Evolutionary conservation across 495 filamentous ascomycete species (phyloP).

Genomic region (Podospora appendiculata): DNA sequence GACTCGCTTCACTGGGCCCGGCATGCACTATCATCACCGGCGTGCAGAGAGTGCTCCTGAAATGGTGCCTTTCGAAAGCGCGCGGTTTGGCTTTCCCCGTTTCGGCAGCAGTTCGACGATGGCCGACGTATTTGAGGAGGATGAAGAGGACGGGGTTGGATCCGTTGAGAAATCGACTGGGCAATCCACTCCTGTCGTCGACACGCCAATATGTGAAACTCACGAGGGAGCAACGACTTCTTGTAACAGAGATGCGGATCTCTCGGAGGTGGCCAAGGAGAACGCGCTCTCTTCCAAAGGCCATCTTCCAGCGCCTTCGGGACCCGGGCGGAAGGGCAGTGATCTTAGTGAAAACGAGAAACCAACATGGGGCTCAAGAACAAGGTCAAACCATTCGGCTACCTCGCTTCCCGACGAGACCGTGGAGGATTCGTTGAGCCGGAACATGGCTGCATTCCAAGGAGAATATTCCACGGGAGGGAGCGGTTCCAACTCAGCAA

Average conservation of each 20-base stretch:
- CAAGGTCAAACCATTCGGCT: conserved; percentile 31
- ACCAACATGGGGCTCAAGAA: conserved; percentile 7
- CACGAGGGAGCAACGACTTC: not conserved
- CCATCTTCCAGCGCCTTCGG: not conserved
- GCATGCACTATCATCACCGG: conserved; percentile 85
- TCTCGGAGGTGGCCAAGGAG: no score
- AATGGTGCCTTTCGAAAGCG: conserved; percentile 72
- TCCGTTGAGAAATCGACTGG: conserved; percentile 15
- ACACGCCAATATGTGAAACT: conserved; percentile 10
- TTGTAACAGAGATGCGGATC: no score
- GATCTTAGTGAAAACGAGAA: conserved; percentile 8
- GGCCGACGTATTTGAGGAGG: conserved; percentile 93
- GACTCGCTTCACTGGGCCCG: conserved; percentile 69
- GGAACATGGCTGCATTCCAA: conserved; percentile 13
- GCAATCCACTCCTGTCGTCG: conserved; percentile 19
- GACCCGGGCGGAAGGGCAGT: not conserved
- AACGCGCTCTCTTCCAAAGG: not conserved
- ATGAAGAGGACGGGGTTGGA: conserved; percentile 65
- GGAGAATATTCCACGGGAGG: not conserved
- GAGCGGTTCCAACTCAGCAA: conserved; percentile 41
- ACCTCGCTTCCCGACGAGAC: conserved; percentile 37
- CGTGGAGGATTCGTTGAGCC: conserved; percentile 22
- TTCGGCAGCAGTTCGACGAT: conserved; percentile 60
- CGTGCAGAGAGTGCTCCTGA: conserved; percentile 89
- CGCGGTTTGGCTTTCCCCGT: conserved; percentile 48